Evolutionary conservation across 1,284 basidiomycete genomes (phyloP).

Genomic region (Veloporphyrellus conicus): DNA sequence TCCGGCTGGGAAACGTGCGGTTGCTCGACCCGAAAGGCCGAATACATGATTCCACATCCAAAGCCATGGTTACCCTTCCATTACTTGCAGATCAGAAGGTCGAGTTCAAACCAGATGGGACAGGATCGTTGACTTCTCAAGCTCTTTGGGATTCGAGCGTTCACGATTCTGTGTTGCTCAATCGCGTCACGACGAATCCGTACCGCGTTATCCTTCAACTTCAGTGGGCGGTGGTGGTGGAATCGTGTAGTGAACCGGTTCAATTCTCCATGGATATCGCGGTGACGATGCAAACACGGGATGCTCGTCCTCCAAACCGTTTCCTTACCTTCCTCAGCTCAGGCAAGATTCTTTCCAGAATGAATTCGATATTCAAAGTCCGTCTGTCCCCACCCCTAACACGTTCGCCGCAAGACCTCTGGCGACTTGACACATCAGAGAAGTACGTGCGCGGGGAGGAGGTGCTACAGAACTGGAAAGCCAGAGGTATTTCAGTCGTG

Average conservation of each 20-base stretch:
- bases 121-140: slow-evolving; percentile 62
- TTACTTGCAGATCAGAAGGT: slow-evolving; percentile 68
- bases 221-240: slow-evolving; percentile 76
- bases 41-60: slow-evolving; percentile 69
- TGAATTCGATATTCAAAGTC: slow-evolving; percentile 78
- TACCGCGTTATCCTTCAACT: slow-evolving; percentile 81
- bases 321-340: slow-evolving; percentile 73
- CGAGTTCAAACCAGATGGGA: slow-evolving; percentile 79
- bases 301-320: slow-evolving; percentile 79
- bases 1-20: slow-evolving; percentile 80
- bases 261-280: slow-evolving; percentile 86
- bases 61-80: slow-evolving; percentile 65
- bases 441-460: slow-evolving; percentile 94
- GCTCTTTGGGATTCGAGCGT: slow-evolving; percentile 92
- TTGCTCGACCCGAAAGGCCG: slow-evolving; percentile 83
- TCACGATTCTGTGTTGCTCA: slow-evolving; percentile 83
- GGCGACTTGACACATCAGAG: slow-evolving; percentile 90
- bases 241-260: slow-evolving; percentile 78
- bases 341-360: slow-evolving; percentile 69
- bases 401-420: slow-evolving; percentile 83
- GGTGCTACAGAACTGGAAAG: slow-evolving; percentile 75
- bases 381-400: slow-evolving; percentile 81
- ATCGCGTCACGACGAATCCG: slow-evolving; percentile 74
- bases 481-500: slow-evolving; percentile 82
- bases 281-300: slow-evolving; percentile 81